phyloP scores from a whole-genome alignment of 208 protist species.

The Leishmania braziliensis region DNA sequence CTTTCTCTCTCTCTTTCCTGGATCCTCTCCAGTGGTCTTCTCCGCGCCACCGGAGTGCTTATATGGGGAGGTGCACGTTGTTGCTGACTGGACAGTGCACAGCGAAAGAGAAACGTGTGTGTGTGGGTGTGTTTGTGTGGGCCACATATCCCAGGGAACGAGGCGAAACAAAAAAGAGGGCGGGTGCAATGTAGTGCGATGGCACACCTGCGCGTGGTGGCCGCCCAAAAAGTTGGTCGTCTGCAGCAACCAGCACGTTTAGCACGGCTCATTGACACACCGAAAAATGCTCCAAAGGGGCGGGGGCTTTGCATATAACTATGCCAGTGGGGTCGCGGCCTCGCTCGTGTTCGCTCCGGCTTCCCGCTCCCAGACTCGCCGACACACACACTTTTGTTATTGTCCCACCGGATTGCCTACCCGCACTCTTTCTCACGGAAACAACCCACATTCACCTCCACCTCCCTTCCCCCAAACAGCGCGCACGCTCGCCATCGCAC shows the following conservation, averaged over 20 bases:
- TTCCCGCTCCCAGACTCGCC: background rate
- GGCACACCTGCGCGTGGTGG: background rate
- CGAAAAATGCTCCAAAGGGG: background rate
- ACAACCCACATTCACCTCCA: background rate
- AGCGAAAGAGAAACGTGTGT: background rate
- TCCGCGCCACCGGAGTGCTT: background rate
- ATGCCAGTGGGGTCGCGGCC: background rate
- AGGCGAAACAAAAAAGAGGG: background rate
- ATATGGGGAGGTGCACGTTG: background rate
- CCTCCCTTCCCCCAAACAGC: background rate
- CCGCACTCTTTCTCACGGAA: background rate
- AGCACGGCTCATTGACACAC: background rate
- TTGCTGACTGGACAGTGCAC: background rate
- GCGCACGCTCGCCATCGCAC: background rate
- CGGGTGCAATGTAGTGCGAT: background rate
- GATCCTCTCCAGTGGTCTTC: background rate
- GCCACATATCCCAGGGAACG: background rate
- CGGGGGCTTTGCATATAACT: background rate
- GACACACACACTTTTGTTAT: too few relatives aligned
- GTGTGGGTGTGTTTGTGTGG: background rate
- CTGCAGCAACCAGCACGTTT: background rate
- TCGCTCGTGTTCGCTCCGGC: background rate
- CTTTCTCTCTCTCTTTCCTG: background rate
- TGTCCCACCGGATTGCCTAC: background rate
- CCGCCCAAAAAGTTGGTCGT: background rate